Evolutionary conservation across 1,284 basidiomycete species (phyloP), one percentile per base, ranked within the genome.

Genomic region (Golubevia pallescens): DNA sequence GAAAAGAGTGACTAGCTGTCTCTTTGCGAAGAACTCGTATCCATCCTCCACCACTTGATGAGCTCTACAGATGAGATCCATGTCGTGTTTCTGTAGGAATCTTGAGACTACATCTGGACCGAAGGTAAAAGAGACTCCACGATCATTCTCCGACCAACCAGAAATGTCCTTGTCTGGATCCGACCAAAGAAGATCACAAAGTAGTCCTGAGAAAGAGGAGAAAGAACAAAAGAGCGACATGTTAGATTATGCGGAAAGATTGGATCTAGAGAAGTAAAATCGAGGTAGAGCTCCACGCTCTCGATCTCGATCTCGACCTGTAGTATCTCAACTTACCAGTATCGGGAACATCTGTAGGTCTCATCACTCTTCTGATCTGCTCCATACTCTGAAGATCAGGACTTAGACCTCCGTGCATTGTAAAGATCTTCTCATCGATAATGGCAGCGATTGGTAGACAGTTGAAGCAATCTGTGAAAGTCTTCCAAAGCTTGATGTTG

Each of bases 121-220:
- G 87, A 98, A 99, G n/a, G 93, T 95, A 87, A 95, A 96, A 57
- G 94, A 97, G 60, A 99, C 96, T 76, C 96, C 96, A 86, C 96
- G 91, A 86, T 99, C 96, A 86, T 99, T 99, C 88, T 99, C 96
- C 86, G 93, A 95, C 96, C 96, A 99, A 8, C 95, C 96, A 28
- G 95, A 96, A 81, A 98, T 97, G 85, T 98, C 96, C 88, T 99
- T 98, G 89, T 98, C 96, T 55, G 96, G 96, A 88, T 99, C 96
- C 67, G 96, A 98, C 96, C 96, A 99, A 77, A 99, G 88, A 67
- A 99, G 89, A 87, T 99, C 96, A 86, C 95, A 98, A 57, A 99
- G 90, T 64, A 98, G 89, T 69, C 95, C 94, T 87, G 52, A 4
- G 13, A 23, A 23, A 54, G 24, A 14, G 48, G 28, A 51, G 19